Evolutionary conservation across 768 basidiomycete species (phyloP).

Genomic region (Leucocoprinus leucothites): DNA sequence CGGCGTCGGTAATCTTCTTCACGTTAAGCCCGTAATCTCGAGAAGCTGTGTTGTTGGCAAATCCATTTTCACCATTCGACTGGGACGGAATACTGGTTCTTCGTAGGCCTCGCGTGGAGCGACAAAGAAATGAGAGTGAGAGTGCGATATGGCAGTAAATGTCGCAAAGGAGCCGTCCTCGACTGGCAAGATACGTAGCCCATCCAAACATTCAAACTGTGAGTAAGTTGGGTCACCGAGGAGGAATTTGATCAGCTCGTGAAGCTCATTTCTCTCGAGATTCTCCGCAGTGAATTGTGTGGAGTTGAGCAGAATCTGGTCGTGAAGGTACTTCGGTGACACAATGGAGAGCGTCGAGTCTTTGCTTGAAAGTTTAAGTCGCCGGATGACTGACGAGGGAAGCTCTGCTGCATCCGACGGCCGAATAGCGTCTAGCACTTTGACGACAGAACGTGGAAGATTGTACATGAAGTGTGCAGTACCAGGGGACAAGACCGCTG

Average conservation of each 20-base stretch:
- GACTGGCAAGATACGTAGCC: conserved; percentile 34
- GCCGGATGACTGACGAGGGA: no score
- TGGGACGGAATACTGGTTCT: conserved; percentile 19
- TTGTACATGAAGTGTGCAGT: no score
- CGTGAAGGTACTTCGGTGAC: conserved; percentile 10
- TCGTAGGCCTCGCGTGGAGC: no score
- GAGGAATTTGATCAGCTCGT: conserved; percentile 26
- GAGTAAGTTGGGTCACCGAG: conserved; percentile 7
- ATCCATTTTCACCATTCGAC: conserved; percentile 2
- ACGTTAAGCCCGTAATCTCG: background rate
- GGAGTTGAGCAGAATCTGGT: background rate
- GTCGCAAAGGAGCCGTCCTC: conserved; percentile 27
- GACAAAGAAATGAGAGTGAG: no score
- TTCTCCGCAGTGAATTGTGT: conserved; percentile 13
- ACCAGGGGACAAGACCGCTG: no score
- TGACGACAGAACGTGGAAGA: no score
- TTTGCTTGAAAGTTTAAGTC: no score
- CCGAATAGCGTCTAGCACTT: no score
- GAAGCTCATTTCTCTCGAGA: conserved; percentile 21
- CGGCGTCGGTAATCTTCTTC: background rate
- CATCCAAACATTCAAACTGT: conserved; percentile 22
- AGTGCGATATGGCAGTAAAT: conserved; percentile 27
- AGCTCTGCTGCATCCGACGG: no score
- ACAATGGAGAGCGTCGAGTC: no score
- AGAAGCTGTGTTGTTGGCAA: background rate